A percentile compares a stretch with the other conserved stretches of the same genome.
Evolutionary conservation across 768 basidiomycete species (phyloP).

Genomic region (Agrocybe praecox): DNA sequence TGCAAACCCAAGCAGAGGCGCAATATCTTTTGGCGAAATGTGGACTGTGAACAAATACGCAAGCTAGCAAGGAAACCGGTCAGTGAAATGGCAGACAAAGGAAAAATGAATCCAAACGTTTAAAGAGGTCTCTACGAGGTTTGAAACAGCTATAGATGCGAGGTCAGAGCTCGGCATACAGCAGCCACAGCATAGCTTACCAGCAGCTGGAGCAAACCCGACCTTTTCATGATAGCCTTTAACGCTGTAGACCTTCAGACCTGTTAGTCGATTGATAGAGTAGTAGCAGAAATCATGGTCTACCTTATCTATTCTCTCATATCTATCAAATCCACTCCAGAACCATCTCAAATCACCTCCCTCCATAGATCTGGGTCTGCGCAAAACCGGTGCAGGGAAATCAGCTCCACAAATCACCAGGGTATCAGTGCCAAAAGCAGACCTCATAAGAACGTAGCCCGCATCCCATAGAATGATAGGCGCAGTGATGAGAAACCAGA

Average conservation of each 20-base stretch:
- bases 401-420: background rate
- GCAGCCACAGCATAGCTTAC: constrained; percentile 34
- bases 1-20: constrained; percentile 74
- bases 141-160: constrained; percentile 57
- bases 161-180: constrained; percentile 1
- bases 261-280: background rate
- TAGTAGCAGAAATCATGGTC: background rate
- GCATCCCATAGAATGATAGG: constrained; percentile 76
- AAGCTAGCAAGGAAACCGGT: constrained; percentile 25
- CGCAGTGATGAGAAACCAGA: constrained; percentile 29
- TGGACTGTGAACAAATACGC: constrained; percentile 69
- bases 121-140: constrained; percentile 70
- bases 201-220: constrained; percentile 80
- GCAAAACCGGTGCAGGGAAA: background rate
- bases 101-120: constrained; percentile 43
- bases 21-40: constrained; percentile 45
- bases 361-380: constrained; percentile 43
- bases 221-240: constrained; percentile 60
- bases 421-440: constrained; percentile 31
- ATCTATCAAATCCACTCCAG: constrained; percentile 74
- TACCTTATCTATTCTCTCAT: constrained; percentile 53
- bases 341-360: constrained; percentile 87
- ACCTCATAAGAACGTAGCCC: constrained; percentile 47
- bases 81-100: constrained; percentile 2
- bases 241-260: constrained; percentile 65